Base-by-base conservation (phyloP, 495 filamentous ascomycete genomes). In the Penicillium daleae region DNA sequence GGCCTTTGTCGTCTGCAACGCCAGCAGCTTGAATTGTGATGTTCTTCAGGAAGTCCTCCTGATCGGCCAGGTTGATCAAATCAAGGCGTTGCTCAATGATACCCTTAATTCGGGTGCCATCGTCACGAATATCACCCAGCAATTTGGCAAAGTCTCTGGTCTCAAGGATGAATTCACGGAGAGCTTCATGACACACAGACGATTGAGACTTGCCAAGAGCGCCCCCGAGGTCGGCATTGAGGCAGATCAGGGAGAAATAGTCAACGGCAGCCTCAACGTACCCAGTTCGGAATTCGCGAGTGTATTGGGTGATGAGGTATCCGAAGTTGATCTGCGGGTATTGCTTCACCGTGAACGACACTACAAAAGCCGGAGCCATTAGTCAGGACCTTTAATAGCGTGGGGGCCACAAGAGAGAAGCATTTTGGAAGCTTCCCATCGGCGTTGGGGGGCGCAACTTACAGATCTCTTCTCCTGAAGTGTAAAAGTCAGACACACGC, bases 161-260 rank as follows among this genome's bases (percentile, higher is more conserved):
- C 77, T 98, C 95, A 21, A 99, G 82, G 39, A 97, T 91, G 56
- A 97, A 90, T 71, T 98, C 95, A n/a, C 92, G 90, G 59, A 99
- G 82, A 21, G 93, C 93, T 71, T 96, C 92, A 72, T 97, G 91
- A 74, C 94, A 98, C 42, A 97, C 83, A 1, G 85, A 80, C 35
- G 89, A 84, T 71, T 98, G 95, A 15, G 86, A 86, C 60, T 86
- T 87, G 62, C 93, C 94, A 3, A 85, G 74, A 33, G 87, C 80
- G 29, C 90, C 86, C 21, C 84, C 83, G 32, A 97, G 82, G 75
- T 97, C 96, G 35, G 89, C 85, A 68, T 98, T 97, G 53, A 99
- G 87, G 73, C 92, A 97, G 59, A 98, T 93, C 52, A 98, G 81
- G 22, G 87, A 85, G 53, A 99, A 89, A 69, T 99, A 99, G 74